phyloP scores from a whole-genome alignment of 352 stramenopile genomes.

The Globisporangium viniferum region DNA sequence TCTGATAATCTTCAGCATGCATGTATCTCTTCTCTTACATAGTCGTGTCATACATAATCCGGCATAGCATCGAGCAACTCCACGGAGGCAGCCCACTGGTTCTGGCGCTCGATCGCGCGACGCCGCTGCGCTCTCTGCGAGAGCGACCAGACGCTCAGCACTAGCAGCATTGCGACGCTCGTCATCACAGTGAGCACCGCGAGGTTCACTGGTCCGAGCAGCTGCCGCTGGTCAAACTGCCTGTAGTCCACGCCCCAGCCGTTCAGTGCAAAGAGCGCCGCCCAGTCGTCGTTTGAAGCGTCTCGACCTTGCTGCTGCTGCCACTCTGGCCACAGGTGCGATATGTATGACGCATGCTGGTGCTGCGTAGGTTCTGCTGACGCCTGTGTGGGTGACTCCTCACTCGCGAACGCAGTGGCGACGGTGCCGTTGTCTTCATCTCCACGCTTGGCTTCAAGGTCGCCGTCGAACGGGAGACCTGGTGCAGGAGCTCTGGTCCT shows the following conservation, averaged over 20 bases:
- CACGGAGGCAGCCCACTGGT: slow-evolving; percentile 11
- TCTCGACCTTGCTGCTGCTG: not conserved
- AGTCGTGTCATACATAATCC: not conserved
- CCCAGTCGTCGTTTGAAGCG: not conserved
- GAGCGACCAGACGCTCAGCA: slow-evolving; percentile 8
- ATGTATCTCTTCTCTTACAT: not conserved
- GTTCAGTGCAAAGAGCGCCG: not conserved
- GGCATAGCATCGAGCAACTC: slow-evolving; percentile 13
- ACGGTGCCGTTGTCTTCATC: not conserved
- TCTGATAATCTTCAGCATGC: not conserved
- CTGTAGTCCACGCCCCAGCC: slow-evolving; percentile 1
- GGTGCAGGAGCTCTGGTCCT: not conserved
- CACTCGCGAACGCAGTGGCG: not conserved
- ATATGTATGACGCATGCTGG: not conserved
- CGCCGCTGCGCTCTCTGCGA: not conserved
- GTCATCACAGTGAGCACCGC: slow-evolving; percentile 6
- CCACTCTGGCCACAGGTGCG: not conserved
- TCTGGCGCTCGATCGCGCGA: slow-evolving; percentile 7
- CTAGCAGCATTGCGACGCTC: slow-evolving; percentile 1
- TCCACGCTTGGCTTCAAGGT: not conserved
- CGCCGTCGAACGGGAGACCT: not conserved
- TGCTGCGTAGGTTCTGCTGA: not conserved
- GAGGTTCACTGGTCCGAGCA: slow-evolving; percentile 4
- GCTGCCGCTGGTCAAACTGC: slow-evolving; percentile 5
- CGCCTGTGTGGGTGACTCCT: not conserved